These are phyloP conservation scores for Starmerella sp. DNA, from an alignment of 805 yeast genomes.

Conservation along the genomic window DNA sequence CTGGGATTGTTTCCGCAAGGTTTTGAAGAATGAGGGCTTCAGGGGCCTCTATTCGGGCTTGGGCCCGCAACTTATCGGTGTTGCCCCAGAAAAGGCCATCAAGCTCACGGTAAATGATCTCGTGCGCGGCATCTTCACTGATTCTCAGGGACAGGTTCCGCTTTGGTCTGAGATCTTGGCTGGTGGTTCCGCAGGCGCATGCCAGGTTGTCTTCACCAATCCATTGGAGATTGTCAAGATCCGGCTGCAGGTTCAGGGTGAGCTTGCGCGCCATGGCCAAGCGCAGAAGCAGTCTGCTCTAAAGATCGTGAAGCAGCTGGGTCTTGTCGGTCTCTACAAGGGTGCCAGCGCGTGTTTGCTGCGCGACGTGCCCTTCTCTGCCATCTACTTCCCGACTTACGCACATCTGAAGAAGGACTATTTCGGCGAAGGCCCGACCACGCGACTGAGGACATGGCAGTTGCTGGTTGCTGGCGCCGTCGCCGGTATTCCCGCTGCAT, in stretches of 20 bases:
- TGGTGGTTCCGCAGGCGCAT: conserved; percentile 91
- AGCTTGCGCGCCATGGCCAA: conserved; percentile 30
- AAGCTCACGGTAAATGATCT: conserved; percentile 89
- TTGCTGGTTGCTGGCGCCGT: conserved; percentile 77
- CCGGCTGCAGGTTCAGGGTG: conserved; percentile 89
- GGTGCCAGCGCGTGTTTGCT: conserved; percentile 85
- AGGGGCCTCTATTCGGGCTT: conserved; percentile 84
- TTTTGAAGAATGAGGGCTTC: conserved; percentile 64
- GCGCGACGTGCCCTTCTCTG: conserved; percentile 93
- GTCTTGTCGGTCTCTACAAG: conserved; percentile 74
- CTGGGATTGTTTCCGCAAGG: conserved; percentile 73
- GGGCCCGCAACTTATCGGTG: conserved; percentile 90
- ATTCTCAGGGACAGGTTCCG: conserved; percentile 38
- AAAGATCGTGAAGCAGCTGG: conserved; percentile 64
- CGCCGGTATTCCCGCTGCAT: conserved; percentile 98
- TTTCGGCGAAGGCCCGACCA: conserved; percentile 72
- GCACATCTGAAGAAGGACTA: conserved; percentile 78
- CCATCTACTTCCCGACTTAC: conserved; percentile 93
- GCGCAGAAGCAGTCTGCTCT: conserved; percentile 41
- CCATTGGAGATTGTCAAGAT: conserved; percentile 94
- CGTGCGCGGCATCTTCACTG: conserved; percentile 62
- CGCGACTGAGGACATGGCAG: conserved; percentile 69
- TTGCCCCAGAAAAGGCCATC: conserved; percentile 97
- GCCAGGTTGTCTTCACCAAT: conserved; percentile 92
- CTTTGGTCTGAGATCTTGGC: conserved; percentile 63